Base-by-base conservation (phyloP, 805 yeast species). In the Spathaspora passalidarum region DNA sequence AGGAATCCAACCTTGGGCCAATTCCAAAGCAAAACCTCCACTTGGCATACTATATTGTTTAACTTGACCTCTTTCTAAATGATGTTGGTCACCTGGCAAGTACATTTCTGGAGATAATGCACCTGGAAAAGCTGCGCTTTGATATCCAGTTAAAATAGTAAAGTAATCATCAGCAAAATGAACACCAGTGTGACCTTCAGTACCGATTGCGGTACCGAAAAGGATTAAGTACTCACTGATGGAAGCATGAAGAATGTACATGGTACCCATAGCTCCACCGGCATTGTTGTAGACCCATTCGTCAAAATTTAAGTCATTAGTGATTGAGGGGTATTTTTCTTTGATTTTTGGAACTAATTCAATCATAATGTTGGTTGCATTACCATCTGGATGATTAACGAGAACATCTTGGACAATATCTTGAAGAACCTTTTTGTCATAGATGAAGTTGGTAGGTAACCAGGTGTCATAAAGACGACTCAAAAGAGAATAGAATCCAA, bases 1-100 rank as follows among this genome's bases (percentile, higher is more conserved):
- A 29, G 99, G 98, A 54, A 94, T 88, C 96, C 96, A 94, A 49
- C 99, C 99, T 72, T 92, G 98, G 6, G 99, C 99, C 59, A 92
- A 76, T 65, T 94, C 99, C 53, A 94, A 72, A 9, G 99, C 97
- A 67, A 83, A 94, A 0, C 87, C 75, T 32, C 86, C 96, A 23
- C 79, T 65, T 1, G 88, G 85, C 96, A 94, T 88, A 21, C 81
- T 55, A 65, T 94, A 94, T 68, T 94, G 99, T 68, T 88, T 89
- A 55, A 80, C 79, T 38, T 63, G 52, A 29, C 97, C 97, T 62
- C 80, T 85, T 35, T 58, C 63, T 62, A 92, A 75, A 62, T 85
- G 92, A 64, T 94, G 95, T 52, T 81, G 82, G 59, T 86, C 88
- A 41, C 99, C 99, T 1, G 99, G 96, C 16, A 61, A 60, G 68